Evolutionary conservation across 371 early-diverging fungal species (phyloP).

Genomic region (Saksenaea oblongispora): DNA sequence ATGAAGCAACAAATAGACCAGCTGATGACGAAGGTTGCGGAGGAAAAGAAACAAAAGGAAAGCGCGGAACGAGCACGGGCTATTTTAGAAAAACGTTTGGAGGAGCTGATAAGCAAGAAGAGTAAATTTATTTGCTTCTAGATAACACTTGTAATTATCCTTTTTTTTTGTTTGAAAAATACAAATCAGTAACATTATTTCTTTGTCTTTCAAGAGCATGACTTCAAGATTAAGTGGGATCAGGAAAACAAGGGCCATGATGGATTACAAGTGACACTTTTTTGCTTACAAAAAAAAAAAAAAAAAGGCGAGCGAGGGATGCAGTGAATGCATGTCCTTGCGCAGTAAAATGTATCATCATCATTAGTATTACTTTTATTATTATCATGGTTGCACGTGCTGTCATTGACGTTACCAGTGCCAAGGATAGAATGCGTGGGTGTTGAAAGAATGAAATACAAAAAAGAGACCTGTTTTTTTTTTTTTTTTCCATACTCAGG

Average conservation of each 20-base stretch:
- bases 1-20: conserved; percentile 15
- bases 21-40: conserved; percentile 14
- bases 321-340: neutral
- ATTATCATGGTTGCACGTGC: no score
- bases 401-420: no score
- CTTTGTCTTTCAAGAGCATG: no score
- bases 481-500: no score
- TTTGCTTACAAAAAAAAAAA: neutral
- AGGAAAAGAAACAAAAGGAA: conserved; percentile 23
- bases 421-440: no score
- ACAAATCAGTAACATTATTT: neutral
- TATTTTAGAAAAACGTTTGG: conserved; percentile 27
- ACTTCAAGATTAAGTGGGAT: neutral
- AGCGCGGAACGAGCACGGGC: conserved; percentile 27
- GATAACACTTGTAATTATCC: neutral
- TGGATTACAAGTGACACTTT: neutral
- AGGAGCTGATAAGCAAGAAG: conserved; percentile 33
- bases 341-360: no score
- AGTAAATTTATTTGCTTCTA: conserved; percentile 43
- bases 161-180: neutral
- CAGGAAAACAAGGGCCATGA: neutral
- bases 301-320: neutral
- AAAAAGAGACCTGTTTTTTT: no score
- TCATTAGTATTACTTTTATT: no score
- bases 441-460: no score